phyloP scores from a whole-genome alignment of 805 yeast genomes.

The Metschnikowia peoriensis region DNA sequence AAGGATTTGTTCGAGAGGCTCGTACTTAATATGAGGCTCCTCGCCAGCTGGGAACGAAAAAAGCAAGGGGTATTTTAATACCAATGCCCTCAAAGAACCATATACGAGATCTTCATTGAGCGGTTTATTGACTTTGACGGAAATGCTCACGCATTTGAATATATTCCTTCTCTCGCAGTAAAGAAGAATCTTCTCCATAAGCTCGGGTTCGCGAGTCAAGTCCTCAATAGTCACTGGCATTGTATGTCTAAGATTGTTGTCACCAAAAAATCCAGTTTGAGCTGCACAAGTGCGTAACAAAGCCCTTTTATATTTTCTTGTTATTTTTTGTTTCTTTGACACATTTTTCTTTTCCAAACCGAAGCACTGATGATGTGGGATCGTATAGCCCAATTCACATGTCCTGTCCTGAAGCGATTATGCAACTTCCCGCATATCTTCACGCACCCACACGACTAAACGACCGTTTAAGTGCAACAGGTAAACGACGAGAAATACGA shows the following conservation, averaged over 20 bases:
- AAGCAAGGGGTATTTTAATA: slow-evolving; percentile 11
- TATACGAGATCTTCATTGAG: slow-evolving; percentile 4
- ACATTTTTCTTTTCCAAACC: background rate
- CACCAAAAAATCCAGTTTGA: background rate
- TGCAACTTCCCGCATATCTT: background rate
- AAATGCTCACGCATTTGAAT: slow-evolving; percentile 10
- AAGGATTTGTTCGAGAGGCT: slow-evolving; percentile 7
- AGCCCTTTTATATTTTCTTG: background rate
- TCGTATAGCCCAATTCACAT: background rate
- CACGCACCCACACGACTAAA: background rate
- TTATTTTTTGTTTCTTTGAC: background rate
- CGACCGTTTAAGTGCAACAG: background rate
- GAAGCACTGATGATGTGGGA: no score
- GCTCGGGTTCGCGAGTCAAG: slow-evolving; percentile 8
- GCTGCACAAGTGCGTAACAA: background rate
- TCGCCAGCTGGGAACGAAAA: slow-evolving; percentile 6
- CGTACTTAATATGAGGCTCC: slow-evolving; percentile 8
- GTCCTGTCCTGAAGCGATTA: background rate
- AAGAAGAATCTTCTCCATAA: slow-evolving; percentile 8
- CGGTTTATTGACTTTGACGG: slow-evolving; percentile 5
- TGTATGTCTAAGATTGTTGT: background rate
- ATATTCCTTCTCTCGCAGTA: slow-evolving; percentile 9
- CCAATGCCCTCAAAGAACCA: slow-evolving; percentile 9
- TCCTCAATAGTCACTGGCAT: slow-evolving; percentile 7
- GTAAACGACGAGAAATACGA: background rate